Evolutionary conservation across 768 basidiomycete genomes (phyloP).

Genomic region (Lactarius sp.): DNA sequence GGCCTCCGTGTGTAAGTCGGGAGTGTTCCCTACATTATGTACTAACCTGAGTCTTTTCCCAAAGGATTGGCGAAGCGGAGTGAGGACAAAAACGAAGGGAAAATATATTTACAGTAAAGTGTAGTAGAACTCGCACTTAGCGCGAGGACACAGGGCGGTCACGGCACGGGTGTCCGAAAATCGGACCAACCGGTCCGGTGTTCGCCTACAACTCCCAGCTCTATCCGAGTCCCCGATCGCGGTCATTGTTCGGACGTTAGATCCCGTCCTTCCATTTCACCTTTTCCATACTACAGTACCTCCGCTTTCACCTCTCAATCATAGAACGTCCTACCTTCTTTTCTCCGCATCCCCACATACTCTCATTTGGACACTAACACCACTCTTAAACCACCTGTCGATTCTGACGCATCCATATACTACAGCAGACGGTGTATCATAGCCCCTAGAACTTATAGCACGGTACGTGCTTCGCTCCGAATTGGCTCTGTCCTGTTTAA

Average conservation of each 20-base stretch:
- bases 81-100: too few species aligned
- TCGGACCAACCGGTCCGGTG: too few species aligned
- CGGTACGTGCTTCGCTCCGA: conserved; percentile 45
- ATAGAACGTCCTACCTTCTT: not conserved
- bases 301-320: not conserved
- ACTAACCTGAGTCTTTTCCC: too few species aligned
- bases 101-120: too few species aligned
- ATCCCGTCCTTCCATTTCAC: not conserved
- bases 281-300: not conserved
- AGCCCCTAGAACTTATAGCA: conserved; percentile 85
- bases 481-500: not conserved
- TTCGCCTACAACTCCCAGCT: too few species aligned
- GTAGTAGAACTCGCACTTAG: too few species aligned
- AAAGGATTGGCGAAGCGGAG: too few species aligned
- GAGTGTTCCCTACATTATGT: too few species aligned
- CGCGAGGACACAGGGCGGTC: too few species aligned
- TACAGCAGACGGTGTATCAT: conserved; percentile 76
- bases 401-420: conserved; percentile 70
- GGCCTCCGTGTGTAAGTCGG: too few species aligned
- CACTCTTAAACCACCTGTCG: conserved; percentile 49
- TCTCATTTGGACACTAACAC: conserved; percentile 46
- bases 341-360: conserved; percentile 8
- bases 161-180: too few species aligned
- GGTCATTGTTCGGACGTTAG: not conserved
- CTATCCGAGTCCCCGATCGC: not conserved